Conservation (phyloP, 306 rosid species). For the Vigna angularis region DNA sequence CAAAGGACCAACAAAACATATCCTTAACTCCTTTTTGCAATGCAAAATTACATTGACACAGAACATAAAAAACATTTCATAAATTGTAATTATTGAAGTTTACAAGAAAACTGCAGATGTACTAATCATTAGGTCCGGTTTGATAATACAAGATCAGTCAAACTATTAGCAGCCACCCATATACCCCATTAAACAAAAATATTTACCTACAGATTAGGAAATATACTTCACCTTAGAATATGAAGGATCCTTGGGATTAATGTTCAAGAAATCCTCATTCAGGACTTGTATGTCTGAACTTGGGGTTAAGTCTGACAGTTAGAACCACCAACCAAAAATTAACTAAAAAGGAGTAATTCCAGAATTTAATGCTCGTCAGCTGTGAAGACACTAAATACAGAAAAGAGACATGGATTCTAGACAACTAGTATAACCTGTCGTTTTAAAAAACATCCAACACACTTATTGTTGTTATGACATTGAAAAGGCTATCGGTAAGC, state of each 20-base stretch:
- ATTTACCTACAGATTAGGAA: conserved; percentile 27
- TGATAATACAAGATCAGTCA: background rate
- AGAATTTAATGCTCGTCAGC: conserved; percentile 10
- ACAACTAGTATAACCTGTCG: conserved; percentile 10
- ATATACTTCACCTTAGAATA: conserved; percentile 68
- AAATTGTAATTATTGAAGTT: background rate
- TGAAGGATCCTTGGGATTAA: conserved; percentile 66
- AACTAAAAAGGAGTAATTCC: background rate
- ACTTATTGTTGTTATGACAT: background rate
- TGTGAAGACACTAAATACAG: conserved; percentile 16
- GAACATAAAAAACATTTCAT: background rate
- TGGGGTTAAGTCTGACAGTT: conserved; percentile 56
- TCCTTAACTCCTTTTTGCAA: background rate
- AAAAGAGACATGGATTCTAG: background rate
- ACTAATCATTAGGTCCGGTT: background rate
- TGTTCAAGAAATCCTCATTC: conserved; percentile 79
- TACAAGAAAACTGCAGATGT: background rate
- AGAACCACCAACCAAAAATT: conserved; percentile 5
- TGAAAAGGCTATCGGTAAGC: conserved; percentile 25
- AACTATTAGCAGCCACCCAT: background rate
- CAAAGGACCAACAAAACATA: conserved; percentile 2
- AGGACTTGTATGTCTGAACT: conserved; percentile 75
- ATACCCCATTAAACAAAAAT: background rate
- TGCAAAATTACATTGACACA: background rate
- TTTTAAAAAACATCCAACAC: conserved; percentile 1